Evolutionary conservation across 2,329 filamentous ascomycete genomes (phyloP).

Genomic region (Paraconiothyrium brasiliense): DNA sequence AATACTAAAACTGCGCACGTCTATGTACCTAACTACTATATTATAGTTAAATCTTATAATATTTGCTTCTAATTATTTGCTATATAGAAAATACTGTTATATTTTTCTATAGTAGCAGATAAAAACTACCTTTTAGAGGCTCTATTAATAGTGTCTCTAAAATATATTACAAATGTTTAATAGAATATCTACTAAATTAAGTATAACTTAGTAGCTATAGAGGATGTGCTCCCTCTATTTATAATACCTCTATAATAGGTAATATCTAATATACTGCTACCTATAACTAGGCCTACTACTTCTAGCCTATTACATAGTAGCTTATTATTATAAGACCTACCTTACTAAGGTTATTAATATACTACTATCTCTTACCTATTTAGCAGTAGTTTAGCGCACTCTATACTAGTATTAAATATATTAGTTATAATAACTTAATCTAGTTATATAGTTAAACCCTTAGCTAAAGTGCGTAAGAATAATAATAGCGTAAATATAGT

Average conservation of each 20-base stretch:
- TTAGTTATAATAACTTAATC: not conserved
- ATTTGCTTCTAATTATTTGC: not conserved
- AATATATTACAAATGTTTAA: no score
- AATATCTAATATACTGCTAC: not conserved
- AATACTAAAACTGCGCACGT: slow-evolving; percentile 11
- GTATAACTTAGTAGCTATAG: not conserved
- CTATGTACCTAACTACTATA: slow-evolving; percentile 9
- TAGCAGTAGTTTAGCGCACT: no score
- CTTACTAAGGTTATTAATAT: not conserved
- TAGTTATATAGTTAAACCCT: not conserved
- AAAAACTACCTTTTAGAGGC: no score
- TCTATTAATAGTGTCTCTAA: no score
- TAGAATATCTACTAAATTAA: not conserved
- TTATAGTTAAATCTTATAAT: not conserved
- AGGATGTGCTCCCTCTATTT: not conserved
- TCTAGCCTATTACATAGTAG: not conserved
- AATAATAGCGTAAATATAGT: no score
- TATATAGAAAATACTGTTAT: no score
- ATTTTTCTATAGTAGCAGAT: no score
- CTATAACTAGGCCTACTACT: not conserved
- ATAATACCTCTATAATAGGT: not conserved
- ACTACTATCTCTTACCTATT: not conserved
- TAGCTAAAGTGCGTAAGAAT: not conserved
- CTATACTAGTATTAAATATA: not conserved
- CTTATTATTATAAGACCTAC: no score